Evolutionary conservation across 805 yeast species (phyloP).

Genomic region (Priceomyces medius): DNA sequence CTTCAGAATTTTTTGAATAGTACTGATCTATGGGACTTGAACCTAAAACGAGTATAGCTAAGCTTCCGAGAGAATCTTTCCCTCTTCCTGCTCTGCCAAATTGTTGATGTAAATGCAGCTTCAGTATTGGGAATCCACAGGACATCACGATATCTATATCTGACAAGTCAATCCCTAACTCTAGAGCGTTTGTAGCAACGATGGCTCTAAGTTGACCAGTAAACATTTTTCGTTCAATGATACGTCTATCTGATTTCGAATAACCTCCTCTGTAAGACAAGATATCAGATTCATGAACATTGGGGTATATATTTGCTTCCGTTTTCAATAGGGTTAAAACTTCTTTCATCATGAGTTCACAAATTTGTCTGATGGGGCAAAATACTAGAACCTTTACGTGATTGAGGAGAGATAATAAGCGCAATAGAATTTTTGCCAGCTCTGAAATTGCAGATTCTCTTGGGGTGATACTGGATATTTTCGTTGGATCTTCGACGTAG

Average conservation of each 20-base stretch:
- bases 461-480: conserved; percentile 23
- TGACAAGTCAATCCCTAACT: conserved; percentile 93
- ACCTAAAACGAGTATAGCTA: conserved; percentile 82
- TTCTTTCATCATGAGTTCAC: conserved; percentile 86
- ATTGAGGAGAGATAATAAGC: conserved; percentile 50
- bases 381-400: conserved; percentile 84
- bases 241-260: conserved; percentile 78
- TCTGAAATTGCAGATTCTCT: conserved; percentile 72
- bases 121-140: conserved; percentile 89
- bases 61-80: conserved; percentile 61
- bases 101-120: conserved; percentile 89
- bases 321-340: conserved; percentile 55
- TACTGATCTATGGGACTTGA: conserved; percentile 84
- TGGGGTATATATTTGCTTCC: conserved; percentile 29
- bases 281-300: conserved; percentile 50
- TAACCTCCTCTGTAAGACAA: conserved; percentile 97
- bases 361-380: conserved; percentile 80
- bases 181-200: conserved; percentile 92
- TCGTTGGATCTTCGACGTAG: conserved; percentile 3
- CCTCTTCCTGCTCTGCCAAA: conserved; percentile 97
- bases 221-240: conserved; percentile 88
- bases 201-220: conserved; percentile 81
- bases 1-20: conserved; percentile 68
- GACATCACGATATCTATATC: conserved; percentile 86
- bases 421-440: conserved; percentile 70